Conservation (phyloP, 257 asterid species). For the Solanum clarkiae region DNA sequence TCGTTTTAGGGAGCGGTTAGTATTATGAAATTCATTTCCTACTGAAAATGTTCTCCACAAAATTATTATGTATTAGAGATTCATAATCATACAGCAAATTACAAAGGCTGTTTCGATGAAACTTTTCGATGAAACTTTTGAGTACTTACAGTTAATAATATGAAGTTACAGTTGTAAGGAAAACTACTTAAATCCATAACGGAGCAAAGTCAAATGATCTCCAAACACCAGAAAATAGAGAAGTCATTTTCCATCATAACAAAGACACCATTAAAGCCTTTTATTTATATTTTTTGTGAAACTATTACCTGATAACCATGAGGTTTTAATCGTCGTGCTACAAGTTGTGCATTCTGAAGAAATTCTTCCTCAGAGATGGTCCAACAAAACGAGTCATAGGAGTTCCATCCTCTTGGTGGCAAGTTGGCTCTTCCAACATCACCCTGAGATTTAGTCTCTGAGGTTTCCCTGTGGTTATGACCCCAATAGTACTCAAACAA, state of each 20-base stretch:
- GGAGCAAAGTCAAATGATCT: not conserved
- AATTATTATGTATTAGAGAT: not conserved
- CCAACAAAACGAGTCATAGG: constrained; percentile 95
- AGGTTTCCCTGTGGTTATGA: constrained; percentile 22
- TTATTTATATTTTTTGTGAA: not conserved
- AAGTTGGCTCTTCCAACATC: constrained; percentile 32
- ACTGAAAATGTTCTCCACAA: not conserved
- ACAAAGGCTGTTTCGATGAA: not conserved
- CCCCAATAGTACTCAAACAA: not conserved
- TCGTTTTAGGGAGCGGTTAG: not conserved
- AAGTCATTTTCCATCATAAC: not conserved
- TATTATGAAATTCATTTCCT: not conserved
- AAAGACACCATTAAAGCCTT: not conserved
- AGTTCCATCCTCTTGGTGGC: constrained; percentile 98
- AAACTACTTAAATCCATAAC: not conserved
- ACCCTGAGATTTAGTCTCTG: constrained; percentile 7
- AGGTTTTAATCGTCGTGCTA: constrained; percentile 41
- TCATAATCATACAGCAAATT: not conserved
- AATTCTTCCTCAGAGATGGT: constrained; percentile 74
- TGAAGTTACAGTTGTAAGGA: not conserved
- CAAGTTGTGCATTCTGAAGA: constrained; percentile 64
- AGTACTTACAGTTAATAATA: not conserved
- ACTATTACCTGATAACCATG: constrained; percentile 68
- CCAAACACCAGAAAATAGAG: not conserved
- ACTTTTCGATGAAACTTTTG: not conserved